Evolutionary conservation across 176 grass and related monocot genomes (phyloP).

Genomic region (Oryza glumipatula): DNA sequence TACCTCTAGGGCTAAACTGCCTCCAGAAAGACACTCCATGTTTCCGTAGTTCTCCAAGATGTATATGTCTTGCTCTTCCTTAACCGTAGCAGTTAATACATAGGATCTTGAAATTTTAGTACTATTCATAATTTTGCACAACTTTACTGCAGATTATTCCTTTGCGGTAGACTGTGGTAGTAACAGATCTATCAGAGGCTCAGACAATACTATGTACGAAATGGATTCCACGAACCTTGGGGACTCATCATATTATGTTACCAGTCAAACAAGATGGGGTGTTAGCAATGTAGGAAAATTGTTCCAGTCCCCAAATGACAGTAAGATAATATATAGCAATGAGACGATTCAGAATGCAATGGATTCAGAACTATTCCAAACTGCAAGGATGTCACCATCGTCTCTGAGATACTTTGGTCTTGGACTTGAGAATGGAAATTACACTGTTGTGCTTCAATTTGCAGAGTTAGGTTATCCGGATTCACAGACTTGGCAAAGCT

Average conservation of each 20-base stretch:
- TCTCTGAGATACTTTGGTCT: slow-evolving; percentile 91
- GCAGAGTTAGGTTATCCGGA: slow-evolving; percentile 56
- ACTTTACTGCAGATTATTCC: slow-evolving; percentile 57
- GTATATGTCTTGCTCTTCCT: slow-evolving; percentile 43
- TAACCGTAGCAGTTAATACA: neutral
- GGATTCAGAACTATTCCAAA: slow-evolving; percentile 66
- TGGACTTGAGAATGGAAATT: slow-evolving; percentile 94
- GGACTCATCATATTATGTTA: slow-evolving; percentile 69
- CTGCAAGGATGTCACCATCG: slow-evolving; percentile 75
- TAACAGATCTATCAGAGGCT: slow-evolving; percentile 46
- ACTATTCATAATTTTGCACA: neutral
- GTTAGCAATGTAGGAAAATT: slow-evolving; percentile 77
- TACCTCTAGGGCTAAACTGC: slow-evolving; percentile 65
- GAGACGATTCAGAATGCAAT: slow-evolving; percentile 57
- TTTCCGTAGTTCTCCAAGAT: slow-evolving; percentile 60
- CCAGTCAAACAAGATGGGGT: slow-evolving; percentile 61
- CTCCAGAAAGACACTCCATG: slow-evolving; percentile 81
- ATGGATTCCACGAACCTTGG: slow-evolving; percentile 50
- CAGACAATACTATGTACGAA: slow-evolving; percentile 63
- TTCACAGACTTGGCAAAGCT: slow-evolving; percentile 51
- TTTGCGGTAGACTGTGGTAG: slow-evolving; percentile 75
- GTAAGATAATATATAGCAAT: slow-evolving; percentile 43
- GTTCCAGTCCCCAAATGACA: slow-evolving; percentile 42
- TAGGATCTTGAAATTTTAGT: neutral
- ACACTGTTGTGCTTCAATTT: slow-evolving; percentile 77